Conservation (phyloP, 2,329 filamentous ascomycete genomes). For the Epichloe coenophiala region DNA sequence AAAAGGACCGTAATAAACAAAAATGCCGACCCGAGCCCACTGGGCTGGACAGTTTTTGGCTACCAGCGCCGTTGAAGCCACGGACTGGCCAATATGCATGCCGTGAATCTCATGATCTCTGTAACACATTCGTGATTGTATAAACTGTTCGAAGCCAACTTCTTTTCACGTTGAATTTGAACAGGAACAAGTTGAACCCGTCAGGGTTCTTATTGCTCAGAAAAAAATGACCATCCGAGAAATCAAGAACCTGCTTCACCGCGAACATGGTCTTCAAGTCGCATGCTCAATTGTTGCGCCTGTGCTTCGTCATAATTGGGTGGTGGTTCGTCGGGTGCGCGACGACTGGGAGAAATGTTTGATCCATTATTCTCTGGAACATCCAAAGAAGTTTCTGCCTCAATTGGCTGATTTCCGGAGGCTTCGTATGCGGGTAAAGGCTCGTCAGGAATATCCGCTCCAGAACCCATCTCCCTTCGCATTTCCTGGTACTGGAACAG, state of each 20-base stretch:
- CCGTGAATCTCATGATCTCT: constrained; percentile 4
- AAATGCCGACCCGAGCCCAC: constrained; percentile 1
- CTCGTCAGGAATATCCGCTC: constrained; percentile 60
- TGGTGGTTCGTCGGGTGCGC: constrained; percentile 59
- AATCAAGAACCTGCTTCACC: constrained; percentile 22
- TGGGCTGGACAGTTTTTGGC: background rate
- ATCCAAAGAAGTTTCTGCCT: constrained; percentile 13
- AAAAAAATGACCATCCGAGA: background rate
- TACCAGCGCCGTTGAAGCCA: constrained; percentile 1
- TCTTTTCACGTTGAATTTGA: background rate
- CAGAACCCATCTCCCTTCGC: constrained; percentile 52
- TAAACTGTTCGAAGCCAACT: background rate
- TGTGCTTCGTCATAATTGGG: constrained; percentile 89
- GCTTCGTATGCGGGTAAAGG: constrained; percentile 80
- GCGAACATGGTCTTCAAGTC: constrained; percentile 56
- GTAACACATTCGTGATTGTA: background rate
- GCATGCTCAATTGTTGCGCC: constrained; percentile 46
- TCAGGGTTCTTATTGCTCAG: background rate
- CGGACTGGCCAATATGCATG: constrained; percentile 2
- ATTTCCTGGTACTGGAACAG: constrained; percentile 69
- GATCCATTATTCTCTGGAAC: constrained; percentile 17
- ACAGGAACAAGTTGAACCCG: background rate
- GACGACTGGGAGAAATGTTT: constrained; percentile 24
- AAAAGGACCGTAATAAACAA: background rate
- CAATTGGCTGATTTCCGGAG: constrained; percentile 19